Evolutionary conservation across 1,284 basidiomycete genomes (phyloP).

Genomic region (Cronartium ribicola): DNA sequence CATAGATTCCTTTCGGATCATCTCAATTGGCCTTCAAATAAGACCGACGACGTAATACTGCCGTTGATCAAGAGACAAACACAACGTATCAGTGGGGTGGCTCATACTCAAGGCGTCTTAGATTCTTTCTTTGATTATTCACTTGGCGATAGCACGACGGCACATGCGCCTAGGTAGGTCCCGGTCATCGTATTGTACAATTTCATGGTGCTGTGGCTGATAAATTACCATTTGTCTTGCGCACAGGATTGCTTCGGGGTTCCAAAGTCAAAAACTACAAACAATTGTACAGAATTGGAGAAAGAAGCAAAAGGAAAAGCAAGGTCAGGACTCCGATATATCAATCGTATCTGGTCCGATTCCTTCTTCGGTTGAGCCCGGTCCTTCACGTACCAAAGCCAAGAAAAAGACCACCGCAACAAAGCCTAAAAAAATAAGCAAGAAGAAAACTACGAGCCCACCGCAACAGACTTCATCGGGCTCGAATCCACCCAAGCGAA

Average conservation of each 20-base stretch:
- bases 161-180: conserved; percentile 6
- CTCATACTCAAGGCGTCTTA: conserved; percentile 30
- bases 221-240: neutral
- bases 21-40: conserved; percentile 75
- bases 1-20: conserved; percentile 74
- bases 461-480: neutral
- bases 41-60: conserved; percentile 85
- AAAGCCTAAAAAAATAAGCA: neutral
- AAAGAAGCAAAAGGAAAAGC: conserved; percentile 10
- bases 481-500: neutral
- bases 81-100: conserved; percentile 42
- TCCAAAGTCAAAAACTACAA: conserved; percentile 28
- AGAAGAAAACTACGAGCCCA: neutral
- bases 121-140: conserved; percentile 38
- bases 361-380: neutral
- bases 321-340: neutral
- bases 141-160: neutral
- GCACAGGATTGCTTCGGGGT: neutral
- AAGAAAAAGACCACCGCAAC: neutral
- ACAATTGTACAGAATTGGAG: conserved; percentile 37
- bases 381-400: neutral
- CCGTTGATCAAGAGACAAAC: conserved; percentile 73
- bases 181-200: neutral
- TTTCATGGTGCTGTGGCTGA: neutral
- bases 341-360: neutral